Evolutionary conservation across 352 stramenopile genomes (phyloP).

Genomic region (Phytopythium mirpurense): DNA sequence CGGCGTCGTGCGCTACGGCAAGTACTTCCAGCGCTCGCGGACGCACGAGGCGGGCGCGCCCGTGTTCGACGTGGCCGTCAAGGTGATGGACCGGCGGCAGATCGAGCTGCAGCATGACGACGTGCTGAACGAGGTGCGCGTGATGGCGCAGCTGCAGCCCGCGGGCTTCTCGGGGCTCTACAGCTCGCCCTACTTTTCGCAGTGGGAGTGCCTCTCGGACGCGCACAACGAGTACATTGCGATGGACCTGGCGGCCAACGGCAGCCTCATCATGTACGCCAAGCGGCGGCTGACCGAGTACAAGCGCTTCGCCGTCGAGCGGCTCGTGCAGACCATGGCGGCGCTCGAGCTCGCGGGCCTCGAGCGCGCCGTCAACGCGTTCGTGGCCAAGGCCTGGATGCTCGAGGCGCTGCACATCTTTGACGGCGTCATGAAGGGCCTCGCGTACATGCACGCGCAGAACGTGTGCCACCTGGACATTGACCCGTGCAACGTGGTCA

Average conservation of each 20-base stretch:
- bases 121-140: constrained; percentile 71
- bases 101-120: constrained; percentile 68
- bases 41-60: constrained; percentile 9
- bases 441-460: constrained; percentile 76
- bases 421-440: constrained; percentile 51
- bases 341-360: constrained; percentile 29
- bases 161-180: constrained; percentile 52
- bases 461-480: constrained; percentile 79
- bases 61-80: constrained; percentile 61
- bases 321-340: constrained; percentile 47
- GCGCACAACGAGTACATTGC: constrained; percentile 75
- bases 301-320: constrained; percentile 56
- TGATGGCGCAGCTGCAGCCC: constrained; percentile 73
- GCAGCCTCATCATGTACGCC: constrained; percentile 60
- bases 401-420: constrained; percentile 63
- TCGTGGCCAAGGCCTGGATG: constrained; percentile 67
- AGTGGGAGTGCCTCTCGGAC: constrained; percentile 71
- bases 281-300: constrained; percentile 61
- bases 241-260: constrained; percentile 69
- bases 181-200: constrained; percentile 54
- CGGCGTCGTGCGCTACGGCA: constrained; percentile 64
- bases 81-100: constrained; percentile 70
- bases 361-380: constrained; percentile 50
- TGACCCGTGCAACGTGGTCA: constrained; percentile 75
- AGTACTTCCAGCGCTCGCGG: constrained; percentile 58